Evolutionary conservation across 2,329 filamentous ascomycete genomes (phyloP).

Genomic region (Pseudohalonectria lignicola): DNA sequence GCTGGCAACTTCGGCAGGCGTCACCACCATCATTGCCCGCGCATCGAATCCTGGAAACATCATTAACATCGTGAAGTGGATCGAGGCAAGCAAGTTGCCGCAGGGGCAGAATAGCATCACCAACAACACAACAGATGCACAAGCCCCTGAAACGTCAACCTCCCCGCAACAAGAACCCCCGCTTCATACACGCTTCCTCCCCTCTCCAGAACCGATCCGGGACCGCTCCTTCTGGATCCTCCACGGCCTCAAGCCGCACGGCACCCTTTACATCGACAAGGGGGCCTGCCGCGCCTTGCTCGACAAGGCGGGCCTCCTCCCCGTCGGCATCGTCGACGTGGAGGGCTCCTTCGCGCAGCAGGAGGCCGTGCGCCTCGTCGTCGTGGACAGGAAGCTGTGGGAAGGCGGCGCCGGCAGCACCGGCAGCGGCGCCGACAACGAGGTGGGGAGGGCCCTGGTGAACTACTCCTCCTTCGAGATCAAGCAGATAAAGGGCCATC

Average conservation of each 20-base stretch:
- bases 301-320: constrained; percentile 77
- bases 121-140: constrained; percentile 14
- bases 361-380: constrained; percentile 79
- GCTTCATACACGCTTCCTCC: constrained; percentile 86
- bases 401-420: constrained; percentile 41
- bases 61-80: constrained; percentile 70
- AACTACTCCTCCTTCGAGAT: constrained; percentile 91
- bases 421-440: too few species aligned
- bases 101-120: constrained; percentile 8
- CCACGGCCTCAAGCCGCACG: constrained; percentile 81
- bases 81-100: constrained; percentile 51
- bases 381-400: constrained; percentile 55
- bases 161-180: constrained; percentile 37
- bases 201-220: constrained; percentile 71
- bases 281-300: constrained; percentile 73
- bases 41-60: constrained; percentile 94
- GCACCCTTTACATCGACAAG: constrained; percentile 85
- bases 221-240: constrained; percentile 97
- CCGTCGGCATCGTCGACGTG: constrained; percentile 83
- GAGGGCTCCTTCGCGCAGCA: constrained; percentile 84
- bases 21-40: constrained; percentile 90
- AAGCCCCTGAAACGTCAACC: constrained; percentile 30
- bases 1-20: constrained; percentile 84
- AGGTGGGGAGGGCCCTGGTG: constrained; percentile 81
- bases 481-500: constrained; percentile 67